Evolutionary conservation across 2,329 filamentous ascomycete genomes (phyloP), one percentile per base, ranked within the genome.

Genomic region (Fusarium musae): DNA sequence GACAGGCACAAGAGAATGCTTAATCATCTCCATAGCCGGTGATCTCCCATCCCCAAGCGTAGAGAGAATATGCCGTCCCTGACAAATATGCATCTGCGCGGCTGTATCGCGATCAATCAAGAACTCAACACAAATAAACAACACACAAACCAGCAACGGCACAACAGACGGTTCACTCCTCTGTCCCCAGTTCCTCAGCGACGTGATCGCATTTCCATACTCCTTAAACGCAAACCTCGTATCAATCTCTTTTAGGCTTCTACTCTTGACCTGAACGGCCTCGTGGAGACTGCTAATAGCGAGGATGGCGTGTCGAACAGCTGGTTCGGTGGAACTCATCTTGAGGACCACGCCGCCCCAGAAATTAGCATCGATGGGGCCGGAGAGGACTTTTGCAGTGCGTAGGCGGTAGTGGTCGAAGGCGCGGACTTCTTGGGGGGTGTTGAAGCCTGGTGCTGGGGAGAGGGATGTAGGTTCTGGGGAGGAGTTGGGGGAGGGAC

Each of bases 101-200:
- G 83, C 83, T 9, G 78, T 76, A 47, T 85, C 84, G 64, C 88
- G 85, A 42, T 86, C 85, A 39, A 86, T 85, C 66, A 89, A 80
- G 72, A 87, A 87, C 77, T 89, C 88, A 54, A 89, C 84, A 72
- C 86, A 87, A 30, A 87, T 85, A 69, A 89, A 87, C 28, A 89
- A 78, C 2, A 87, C 76, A 68, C 86, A 88, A 10, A 84, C 84
- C 6, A 87, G 78, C 21, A 88, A 73, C 2, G 81, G 81, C 1
- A 83, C 73, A 2, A 77, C 75, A 11, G 78, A 75, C 3, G 74
- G 21, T 69, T 81, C 75, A 77, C 80, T 71, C 21, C 79, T 72
- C 50, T 75, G 67, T 5, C 80, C 74, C 66, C 82, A 82, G 30
- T 84, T 82, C 42, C 83, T 72, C 32, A 88, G 69, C 26, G 83